phyloP scores from a whole-genome alignment of 441 rosid species.

The Eutrema salsugineum region DNA sequence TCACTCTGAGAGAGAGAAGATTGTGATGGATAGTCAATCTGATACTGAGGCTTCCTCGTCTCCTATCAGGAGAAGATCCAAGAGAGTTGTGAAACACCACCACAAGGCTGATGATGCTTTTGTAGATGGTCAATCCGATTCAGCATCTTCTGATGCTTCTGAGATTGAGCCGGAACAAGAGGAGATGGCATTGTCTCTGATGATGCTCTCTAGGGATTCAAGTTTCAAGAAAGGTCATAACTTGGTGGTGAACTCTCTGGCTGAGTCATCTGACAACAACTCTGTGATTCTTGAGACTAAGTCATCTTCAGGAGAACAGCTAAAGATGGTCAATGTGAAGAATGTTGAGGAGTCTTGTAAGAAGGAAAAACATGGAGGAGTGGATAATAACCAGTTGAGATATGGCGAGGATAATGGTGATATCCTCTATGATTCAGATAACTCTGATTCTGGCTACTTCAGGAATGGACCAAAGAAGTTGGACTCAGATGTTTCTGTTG shows the following conservation, averaged over 20 bases:
- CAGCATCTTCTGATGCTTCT: constrained; percentile 40
- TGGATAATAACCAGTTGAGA: constrained; percentile 15
- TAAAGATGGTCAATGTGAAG: constrained; percentile 19
- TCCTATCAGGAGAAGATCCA: constrained; percentile 59
- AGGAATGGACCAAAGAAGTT: constrained; percentile 55
- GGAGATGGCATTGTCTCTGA: constrained; percentile 78
- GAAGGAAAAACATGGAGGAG: constrained; percentile 23
- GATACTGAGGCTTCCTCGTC: constrained; percentile 72
- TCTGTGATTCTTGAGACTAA: constrained; percentile 69
- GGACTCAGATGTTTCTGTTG: constrained; percentile 55
- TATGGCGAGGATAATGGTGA: constrained; percentile 30
- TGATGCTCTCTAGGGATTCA: constrained; percentile 88
- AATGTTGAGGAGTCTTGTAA: constrained; percentile 9
- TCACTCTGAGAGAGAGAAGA: constrained; percentile 68
- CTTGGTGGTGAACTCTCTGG: constrained; percentile 39
- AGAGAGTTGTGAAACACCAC: constrained; percentile 40
- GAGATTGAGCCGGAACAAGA: constrained; percentile 82
- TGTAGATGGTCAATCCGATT: constrained; percentile 19
- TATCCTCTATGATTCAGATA: constrained; percentile 37
- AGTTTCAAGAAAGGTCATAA: constrained; percentile 42
- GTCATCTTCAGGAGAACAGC: constrained; percentile 47
- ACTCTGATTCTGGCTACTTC: constrained; percentile 71
- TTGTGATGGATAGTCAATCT: constrained; percentile 54
- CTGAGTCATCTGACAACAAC: constrained; percentile 67
- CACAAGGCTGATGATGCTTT: not conserved